Percentiles rank a stretch among this genome's conserved stretches.
phyloP scores from a whole-genome alignment of 495 filamentous ascomycete species.

The Clavariopsis aquatica region DNA sequence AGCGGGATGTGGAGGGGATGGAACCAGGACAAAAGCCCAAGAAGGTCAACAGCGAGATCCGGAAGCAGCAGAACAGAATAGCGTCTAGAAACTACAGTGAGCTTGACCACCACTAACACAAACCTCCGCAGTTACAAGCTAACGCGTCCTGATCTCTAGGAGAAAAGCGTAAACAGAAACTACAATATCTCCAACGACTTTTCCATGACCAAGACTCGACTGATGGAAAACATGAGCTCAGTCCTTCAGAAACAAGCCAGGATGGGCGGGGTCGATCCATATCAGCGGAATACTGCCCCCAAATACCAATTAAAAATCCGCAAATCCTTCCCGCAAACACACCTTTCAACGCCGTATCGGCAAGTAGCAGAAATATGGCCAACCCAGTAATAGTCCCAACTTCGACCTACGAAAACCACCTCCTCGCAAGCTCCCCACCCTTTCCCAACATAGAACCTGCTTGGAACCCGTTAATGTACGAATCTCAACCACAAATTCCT shows the following conservation, averaged over 20 bases:
- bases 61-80: slow-evolving; percentile 36
- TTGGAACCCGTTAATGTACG: slow-evolving; percentile 16
- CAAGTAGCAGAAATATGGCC: background rate
- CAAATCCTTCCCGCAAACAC: background rate
- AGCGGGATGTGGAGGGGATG: background rate
- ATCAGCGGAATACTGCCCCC: slow-evolving; percentile 13
- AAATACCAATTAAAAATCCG: background rate
- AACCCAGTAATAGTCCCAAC: slow-evolving; percentile 12
- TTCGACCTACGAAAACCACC: slow-evolving; percentile 14
- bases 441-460: slow-evolving; percentile 3
- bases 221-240: background rate
- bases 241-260: background rate
- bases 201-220: slow-evolving; percentile 9
- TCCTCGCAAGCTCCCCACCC: slow-evolving; percentile 13
- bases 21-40: slow-evolving; percentile 29
- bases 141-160: slow-evolving; percentile 6
- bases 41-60: slow-evolving; percentile 33
- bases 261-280: background rate
- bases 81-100: slow-evolving; percentile 34
- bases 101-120: background rate
- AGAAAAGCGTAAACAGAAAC: slow-evolving; percentile 35
- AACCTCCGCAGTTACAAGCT: background rate
- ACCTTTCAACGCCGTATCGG: slow-evolving; percentile 3
- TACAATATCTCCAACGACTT: slow-evolving; percentile 31
- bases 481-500: background rate